Evolutionary conservation across 306 rosid species (phyloP), one percentile per base, ranked within the genome.

Genomic region (Sechiopsis laciniata): DNA sequence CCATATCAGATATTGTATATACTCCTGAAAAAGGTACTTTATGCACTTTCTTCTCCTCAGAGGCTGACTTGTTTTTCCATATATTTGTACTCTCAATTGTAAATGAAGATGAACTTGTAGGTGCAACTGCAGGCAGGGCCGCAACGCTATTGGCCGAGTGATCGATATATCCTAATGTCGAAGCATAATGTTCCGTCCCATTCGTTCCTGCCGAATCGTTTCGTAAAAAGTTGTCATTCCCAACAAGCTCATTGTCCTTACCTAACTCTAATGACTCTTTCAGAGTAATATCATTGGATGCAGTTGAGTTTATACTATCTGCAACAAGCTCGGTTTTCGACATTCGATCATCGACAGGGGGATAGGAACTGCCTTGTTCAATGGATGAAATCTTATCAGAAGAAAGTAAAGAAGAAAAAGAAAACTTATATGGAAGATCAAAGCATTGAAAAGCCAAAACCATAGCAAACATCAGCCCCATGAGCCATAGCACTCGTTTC

Each of bases 1-100:
- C 58, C 98, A 89, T 94, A 45, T 90, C 92, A 57, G 96, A 83
- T 61, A 94, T 66, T 46, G 90, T 29, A 80, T 76, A 85, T 57
- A 77, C 77, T 53, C 76, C 85, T 51, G 82, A 76, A 57, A 62
- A 67, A 37, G 83, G 75, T 48, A 57, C 29, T 73, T 63, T 71
- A 65, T 87, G 77, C 81, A 13, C 78, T 62, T 74, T 72, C 15
- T 60, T 82, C 56, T 72, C 59, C 79, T 79, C 56, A 50, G 87
- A 80, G 76, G 65, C 78, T 57, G 87, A 77, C 76, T 51, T 60
- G 53, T 80, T 75, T 26, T 40, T 67, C 3, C 15, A 21, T 55
- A 24, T 64, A 62, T 32, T 32, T 32, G 37, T 5, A 32, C 37
- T 32, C 37, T 32, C 37, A 32, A 32, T 32, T 32, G 3, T 32